Evolutionary conservation across 768 basidiomycete species (phyloP).

Genomic region (Mrakia blollopis): DNA sequence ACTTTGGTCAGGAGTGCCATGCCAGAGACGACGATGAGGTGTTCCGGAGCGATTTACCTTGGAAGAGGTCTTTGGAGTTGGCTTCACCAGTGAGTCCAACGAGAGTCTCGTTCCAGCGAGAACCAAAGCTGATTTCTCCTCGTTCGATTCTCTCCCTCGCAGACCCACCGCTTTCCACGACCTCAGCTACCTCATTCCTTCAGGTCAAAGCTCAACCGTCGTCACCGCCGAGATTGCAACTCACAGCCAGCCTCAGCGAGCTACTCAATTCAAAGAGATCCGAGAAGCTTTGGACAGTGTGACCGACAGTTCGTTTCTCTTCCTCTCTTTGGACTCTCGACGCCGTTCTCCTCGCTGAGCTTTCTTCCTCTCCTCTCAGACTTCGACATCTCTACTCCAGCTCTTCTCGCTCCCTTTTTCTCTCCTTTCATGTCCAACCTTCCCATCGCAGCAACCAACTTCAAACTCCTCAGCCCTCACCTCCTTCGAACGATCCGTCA

Average conservation of each 20-base stretch:
- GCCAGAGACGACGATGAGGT: neutral
- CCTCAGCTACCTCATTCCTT: slow-evolving; percentile 5
- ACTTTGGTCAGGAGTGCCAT: neutral
- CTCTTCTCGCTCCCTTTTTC: neutral
- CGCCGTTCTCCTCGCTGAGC: neutral
- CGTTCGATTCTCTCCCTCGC: neutral
- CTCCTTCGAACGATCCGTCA: slow-evolving; percentile 9
- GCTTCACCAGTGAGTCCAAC: slow-evolving; percentile 2
- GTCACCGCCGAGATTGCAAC: neutral
- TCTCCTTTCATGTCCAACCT: neutral
- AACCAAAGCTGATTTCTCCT: neutral
- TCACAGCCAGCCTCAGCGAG: slow-evolving; percentile 1
- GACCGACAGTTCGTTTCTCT: neutral
- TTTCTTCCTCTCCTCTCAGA: neutral
- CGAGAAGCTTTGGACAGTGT: neutral
- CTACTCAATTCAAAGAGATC: neutral
- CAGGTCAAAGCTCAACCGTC: neutral
- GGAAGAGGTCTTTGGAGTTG: slow-evolving; percentile 11
- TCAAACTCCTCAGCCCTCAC: slow-evolving; percentile 2
- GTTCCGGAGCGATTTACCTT: slow-evolving; percentile 8
- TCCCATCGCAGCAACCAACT: neutral
- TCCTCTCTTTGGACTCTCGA: neutral
- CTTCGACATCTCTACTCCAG: neutral
- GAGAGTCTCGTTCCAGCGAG: too few relatives aligned
- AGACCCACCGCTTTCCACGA: slow-evolving; percentile 4